A percentile compares a stretch with the other conserved stretches of the same genome.
These are phyloP conservation scores for Zygosaccharomyces sapae DNA, from an alignment of 1,139 yeast species.

Conservation along the genomic window DNA sequence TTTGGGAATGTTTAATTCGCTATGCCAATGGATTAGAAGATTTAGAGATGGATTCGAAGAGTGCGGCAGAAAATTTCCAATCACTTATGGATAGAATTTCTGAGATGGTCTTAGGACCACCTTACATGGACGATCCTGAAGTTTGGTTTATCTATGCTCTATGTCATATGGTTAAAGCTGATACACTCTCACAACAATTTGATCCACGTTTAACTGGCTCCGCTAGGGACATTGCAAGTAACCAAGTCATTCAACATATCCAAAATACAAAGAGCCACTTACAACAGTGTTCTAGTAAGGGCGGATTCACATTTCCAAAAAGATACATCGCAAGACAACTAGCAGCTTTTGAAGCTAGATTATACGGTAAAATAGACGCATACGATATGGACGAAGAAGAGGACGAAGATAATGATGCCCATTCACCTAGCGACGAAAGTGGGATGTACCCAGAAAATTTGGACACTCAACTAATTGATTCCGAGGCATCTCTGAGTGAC, in stretches of 20 bases:
- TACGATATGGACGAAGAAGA: not conserved
- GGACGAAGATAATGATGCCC: not conserved
- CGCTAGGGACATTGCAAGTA: constrained; percentile 25
- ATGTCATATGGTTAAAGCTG: constrained; percentile 31
- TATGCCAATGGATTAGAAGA: constrained; percentile 13
- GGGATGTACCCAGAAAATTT: constrained; percentile 6
- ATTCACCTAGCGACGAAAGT: not conserved
- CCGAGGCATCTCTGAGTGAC: constrained; percentile 7
- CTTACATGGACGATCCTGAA: constrained; percentile 35
- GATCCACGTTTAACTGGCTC: constrained; percentile 16
- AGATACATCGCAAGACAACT: constrained; percentile 24
- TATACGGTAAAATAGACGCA: constrained; percentile 9
- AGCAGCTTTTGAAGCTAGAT: constrained; percentile 21
- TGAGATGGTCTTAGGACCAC: constrained; percentile 33
- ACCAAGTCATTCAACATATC: constrained; percentile 26
- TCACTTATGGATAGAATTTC: constrained; percentile 29
- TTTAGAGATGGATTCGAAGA: constrained; percentile 6
- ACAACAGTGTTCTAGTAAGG: constrained; percentile 20
- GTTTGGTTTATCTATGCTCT: constrained; percentile 32
- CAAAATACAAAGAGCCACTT: constrained; percentile 22
- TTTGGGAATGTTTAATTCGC: constrained; percentile 36
- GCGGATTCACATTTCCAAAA: constrained; percentile 21
- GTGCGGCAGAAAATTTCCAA: constrained; percentile 11
- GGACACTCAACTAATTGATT: constrained; percentile 11
- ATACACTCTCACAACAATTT: constrained; percentile 21